Percentiles rank a stretch among this genome's conserved stretches.
Evolutionary conservation across 1,284 basidiomycete species (phyloP).

Genomic region (Salmacisia buchloeana): DNA sequence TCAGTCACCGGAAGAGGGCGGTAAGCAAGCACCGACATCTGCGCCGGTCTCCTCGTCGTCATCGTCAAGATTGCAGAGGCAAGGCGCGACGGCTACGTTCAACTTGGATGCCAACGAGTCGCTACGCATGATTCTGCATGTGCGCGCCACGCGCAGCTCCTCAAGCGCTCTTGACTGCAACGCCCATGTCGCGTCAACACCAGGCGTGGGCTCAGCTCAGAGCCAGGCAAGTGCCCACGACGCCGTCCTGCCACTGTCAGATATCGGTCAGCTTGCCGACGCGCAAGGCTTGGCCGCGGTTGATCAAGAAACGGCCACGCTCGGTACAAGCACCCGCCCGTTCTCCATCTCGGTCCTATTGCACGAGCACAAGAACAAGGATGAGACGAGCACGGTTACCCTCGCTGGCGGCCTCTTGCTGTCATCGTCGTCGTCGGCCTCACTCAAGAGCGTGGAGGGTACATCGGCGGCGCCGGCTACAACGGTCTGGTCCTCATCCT

Average conservation of each 20-base stretch:
- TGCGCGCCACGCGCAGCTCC: constrained; percentile 25
- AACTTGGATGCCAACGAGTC: constrained; percentile 34
- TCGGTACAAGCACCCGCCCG: no score
- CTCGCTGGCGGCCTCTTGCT: neutral
- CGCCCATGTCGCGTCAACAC: constrained; percentile 21
- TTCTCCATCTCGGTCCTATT: constrained; percentile 33
- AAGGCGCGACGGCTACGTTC: constrained; percentile 37
- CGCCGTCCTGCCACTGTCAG: neutral
- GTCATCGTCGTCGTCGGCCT: no score
- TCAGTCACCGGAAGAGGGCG: neutral
- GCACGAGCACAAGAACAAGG: constrained; percentile 49
- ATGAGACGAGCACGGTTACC: constrained; percentile 39
- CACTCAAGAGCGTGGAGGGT: no score
- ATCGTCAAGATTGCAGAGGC: constrained; percentile 23
- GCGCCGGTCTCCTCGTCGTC: neutral
- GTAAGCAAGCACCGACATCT: no score
- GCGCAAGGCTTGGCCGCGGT: neutral
- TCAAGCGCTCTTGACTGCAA: no score
- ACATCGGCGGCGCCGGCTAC: no score
- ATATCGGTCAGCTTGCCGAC: neutral
- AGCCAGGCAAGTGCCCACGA: constrained; percentile 16
- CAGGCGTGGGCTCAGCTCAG: constrained; percentile 19
- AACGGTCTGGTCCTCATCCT: no score
- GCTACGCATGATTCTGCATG: constrained; percentile 39
- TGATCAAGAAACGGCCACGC: constrained; percentile 13